Base-by-base conservation (phyloP, 2,329 filamentous ascomycete species). In the Graphiopsis chlorocephala region DNA sequence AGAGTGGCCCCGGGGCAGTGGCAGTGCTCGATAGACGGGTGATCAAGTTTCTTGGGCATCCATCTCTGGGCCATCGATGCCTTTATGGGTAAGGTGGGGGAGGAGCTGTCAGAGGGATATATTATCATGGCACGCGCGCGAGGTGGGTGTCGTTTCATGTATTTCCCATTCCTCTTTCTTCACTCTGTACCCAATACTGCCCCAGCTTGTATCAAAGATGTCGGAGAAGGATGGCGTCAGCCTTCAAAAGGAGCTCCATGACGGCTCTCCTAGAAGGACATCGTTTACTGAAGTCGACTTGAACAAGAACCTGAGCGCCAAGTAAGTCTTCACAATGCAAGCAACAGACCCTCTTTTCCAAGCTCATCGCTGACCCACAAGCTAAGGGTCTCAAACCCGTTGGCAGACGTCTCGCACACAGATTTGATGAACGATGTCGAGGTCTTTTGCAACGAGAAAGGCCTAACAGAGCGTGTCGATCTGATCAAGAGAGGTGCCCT, bases 341-440 rank as follows among this genome's bases (percentile, higher is more conserved):
- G 57, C 61, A 55, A 56, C 28, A 64, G 56, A 61, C 53, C 48
- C 42, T 64, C 45, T 53, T 50, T 64, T 25, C 3, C 61, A 63
- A 48, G 61, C 33, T 57, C n/a, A 61, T 28, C 26, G 47, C 52
- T 42, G 25, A 65, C 55, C 47, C 50, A 45, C 60, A 73, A 70
- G 62, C 59, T 53, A 61, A 61, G 59, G 52, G 68, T 85, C 63
- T 78, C 81, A 62, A 88, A 88, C 47, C 84, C 84, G 12, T 77
- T 89, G 3, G 81, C 78, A 1, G 83, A 81, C 0, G 79, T 88
- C 8, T 78, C 83, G 1, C 79, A 81, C 29, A 78, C 83, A 0
- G 75, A 82, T 61, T 80, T 89, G 15, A 73, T 88, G 45, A 73
- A 76, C 23, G 79, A 86, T 66, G 86, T 88, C 2, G 79, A 84